These are phyloP conservation scores for Colletotrichum cordylinicola DNA, from an alignment of 2,329 filamentous ascomycete species.

Conservation along the genomic window DNA sequence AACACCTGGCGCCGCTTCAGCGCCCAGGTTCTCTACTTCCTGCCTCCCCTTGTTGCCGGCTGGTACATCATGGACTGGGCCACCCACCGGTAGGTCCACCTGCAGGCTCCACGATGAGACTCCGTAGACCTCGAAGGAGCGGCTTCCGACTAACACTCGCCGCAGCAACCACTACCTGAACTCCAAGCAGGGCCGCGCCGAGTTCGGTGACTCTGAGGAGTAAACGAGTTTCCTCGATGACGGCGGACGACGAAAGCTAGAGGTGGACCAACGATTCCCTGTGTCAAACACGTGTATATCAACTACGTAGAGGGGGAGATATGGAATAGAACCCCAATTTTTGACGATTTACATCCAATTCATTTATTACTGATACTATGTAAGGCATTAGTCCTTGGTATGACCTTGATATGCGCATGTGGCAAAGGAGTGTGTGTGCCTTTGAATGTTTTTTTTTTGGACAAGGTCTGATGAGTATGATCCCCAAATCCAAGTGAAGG, in stretches of 20 bases:
- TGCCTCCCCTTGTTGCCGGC: slow-evolving; percentile 76
- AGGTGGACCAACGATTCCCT: slow-evolving; percentile 45
- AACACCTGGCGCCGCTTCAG: slow-evolving; percentile 91
- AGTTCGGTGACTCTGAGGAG: slow-evolving; percentile 47
- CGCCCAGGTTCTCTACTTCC: slow-evolving; percentile 87
- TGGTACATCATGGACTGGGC: slow-evolving; percentile 94
- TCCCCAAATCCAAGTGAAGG: not conserved
- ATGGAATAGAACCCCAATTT: slow-evolving; percentile 37
- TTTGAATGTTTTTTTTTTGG: not conserved
- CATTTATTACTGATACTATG: not conserved
- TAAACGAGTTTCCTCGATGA: slow-evolving; percentile 30
- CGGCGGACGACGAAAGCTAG: slow-evolving; percentile 27
- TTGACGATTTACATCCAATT: not conserved
- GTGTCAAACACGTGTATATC: slow-evolving; percentile 35
- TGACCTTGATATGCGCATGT: not conserved
- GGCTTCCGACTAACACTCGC: slow-evolving; percentile 15
- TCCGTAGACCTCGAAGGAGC: not conserved
- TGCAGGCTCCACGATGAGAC: not conserved
- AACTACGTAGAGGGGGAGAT: slow-evolving; percentile 31
- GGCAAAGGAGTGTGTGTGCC: not conserved
- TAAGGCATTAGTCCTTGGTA: not conserved
- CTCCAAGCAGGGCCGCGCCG: slow-evolving; percentile 75
- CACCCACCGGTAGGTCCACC: slow-evolving; percentile 74
- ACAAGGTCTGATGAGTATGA: not conserved
- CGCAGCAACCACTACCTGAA: slow-evolving; percentile 80